phyloP scores from a whole-genome alignment of 441 rosid genomes.

The Populus hybrid region DNA sequence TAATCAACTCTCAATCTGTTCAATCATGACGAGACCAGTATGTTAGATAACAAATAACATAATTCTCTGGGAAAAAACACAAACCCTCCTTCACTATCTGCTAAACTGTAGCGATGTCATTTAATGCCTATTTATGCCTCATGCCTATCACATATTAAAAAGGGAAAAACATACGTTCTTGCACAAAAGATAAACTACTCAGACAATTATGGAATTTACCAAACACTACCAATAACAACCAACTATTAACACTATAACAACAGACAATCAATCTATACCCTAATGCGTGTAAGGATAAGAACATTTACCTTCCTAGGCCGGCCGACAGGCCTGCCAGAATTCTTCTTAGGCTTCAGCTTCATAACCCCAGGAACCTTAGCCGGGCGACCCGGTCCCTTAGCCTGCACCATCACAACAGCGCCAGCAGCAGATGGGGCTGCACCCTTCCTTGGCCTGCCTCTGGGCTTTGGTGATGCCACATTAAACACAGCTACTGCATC shows the following conservation, averaged over 20 bases:
- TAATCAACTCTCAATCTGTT: not conserved
- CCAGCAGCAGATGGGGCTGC: constrained; percentile 16
- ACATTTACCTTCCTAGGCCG: constrained; percentile 65
- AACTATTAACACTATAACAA: not conserved
- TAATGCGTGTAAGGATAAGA: not conserved
- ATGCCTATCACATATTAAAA: not conserved
- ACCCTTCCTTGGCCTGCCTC: constrained; percentile 70
- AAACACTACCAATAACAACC: not conserved
- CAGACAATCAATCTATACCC: too few species aligned
- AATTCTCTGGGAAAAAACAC: not conserved
- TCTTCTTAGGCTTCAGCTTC: constrained; percentile 19
- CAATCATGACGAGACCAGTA: not conserved
- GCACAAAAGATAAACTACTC: not conserved
- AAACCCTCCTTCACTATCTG: not conserved
- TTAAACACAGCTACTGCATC: constrained; percentile 6
- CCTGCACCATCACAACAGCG: constrained; percentile 20
- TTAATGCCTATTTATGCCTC: not conserved
- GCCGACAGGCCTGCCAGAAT: constrained; percentile 55
- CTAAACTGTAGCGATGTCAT: not conserved
- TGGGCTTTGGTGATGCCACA: constrained; percentile 23
- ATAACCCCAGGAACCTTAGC: constrained; percentile 42
- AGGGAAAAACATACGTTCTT: not conserved
- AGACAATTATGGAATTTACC: not conserved
- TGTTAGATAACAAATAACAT: not conserved
- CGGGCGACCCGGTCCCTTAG: constrained; percentile 59